These are phyloP conservation scores for Rosa chinensis DNA, from an alignment of 306 rosid genomes.

Conservation along the genomic window DNA sequence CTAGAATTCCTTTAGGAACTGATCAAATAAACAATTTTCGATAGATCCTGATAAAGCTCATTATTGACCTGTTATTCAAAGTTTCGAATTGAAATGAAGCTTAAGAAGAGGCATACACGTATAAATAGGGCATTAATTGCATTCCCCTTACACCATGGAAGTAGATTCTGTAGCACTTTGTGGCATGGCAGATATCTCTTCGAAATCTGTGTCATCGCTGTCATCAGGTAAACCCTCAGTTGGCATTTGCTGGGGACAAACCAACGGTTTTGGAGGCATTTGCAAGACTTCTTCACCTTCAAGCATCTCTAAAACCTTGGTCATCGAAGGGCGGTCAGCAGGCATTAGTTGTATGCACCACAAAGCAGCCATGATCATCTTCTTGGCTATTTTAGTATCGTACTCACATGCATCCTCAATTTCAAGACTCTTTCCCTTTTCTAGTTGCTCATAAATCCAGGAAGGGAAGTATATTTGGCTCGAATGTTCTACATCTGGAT, in stretches of 20 bases:
- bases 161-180: neutral
- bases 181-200: neutral
- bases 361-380: constrained; percentile 33
- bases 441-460: constrained; percentile 9
- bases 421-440: constrained; percentile 4
- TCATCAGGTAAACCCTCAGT: neutral
- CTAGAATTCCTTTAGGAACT: no score
- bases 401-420: constrained; percentile 1
- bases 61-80: neutral
- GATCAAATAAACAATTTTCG: no score
- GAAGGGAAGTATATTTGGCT: constrained; percentile 20
- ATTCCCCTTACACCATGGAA: constrained; percentile 15
- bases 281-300: constrained; percentile 13
- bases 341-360: constrained; percentile 46
- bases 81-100: neutral
- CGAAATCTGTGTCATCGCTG: neutral
- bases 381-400: constrained; percentile 9
- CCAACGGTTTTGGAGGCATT: constrained; percentile 40
- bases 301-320: constrained; percentile 29
- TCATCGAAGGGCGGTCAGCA: constrained; percentile 31
- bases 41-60: no score
- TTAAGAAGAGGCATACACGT: neutral
- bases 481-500: constrained; percentile 1
- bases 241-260: neutral
- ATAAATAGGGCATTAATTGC: neutral